Evolutionary conservation across 768 basidiomycete genomes (phyloP).

Genomic region (Tylopilus sp.): DNA sequence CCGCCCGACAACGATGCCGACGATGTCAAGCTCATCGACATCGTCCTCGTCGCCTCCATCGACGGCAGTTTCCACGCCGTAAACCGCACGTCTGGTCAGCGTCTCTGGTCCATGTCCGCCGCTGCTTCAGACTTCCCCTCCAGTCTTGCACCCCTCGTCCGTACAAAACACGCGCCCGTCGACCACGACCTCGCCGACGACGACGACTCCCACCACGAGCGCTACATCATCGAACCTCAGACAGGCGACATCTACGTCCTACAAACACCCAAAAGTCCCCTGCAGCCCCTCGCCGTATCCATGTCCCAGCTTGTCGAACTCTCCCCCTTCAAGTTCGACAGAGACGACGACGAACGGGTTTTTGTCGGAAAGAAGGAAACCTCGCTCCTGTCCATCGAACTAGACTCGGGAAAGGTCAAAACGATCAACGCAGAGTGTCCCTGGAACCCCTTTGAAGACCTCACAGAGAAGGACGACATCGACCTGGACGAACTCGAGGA

Average conservation of each 20-base stretch:
- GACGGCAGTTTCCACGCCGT: slow-evolving; percentile 95
- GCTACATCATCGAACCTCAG: slow-evolving; percentile 94
- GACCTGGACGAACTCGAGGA: slow-evolving; percentile 63
- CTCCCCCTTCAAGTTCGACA: slow-evolving; percentile 73
- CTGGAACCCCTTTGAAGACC: slow-evolving; percentile 65
- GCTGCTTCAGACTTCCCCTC: slow-evolving; percentile 45
- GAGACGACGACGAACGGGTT: slow-evolving; percentile 54
- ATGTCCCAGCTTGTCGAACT: slow-evolving; percentile 92
- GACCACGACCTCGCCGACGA: slow-evolving; percentile 59
- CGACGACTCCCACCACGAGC: slow-evolving; percentile 53
- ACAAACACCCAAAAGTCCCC: slow-evolving; percentile 58
- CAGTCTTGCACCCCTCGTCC: slow-evolving; percentile 69
- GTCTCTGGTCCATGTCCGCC: slow-evolving; percentile 86
- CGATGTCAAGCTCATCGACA: slow-evolving; percentile 69
- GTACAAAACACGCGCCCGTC: slow-evolving; percentile 58
- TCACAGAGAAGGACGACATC: slow-evolving; percentile 39
- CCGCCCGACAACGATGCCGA: slow-evolving; percentile 12
- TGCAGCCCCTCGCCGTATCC: slow-evolving; percentile 87
- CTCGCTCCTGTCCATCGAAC: slow-evolving; percentile 66
- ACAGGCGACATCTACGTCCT: slow-evolving; percentile 92
- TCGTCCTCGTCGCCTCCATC: slow-evolving; percentile 87
- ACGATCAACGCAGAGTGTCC: slow-evolving; percentile 75
- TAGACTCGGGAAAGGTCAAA: slow-evolving; percentile 79
- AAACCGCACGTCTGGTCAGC: slow-evolving; percentile 77
- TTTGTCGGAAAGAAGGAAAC: slow-evolving; percentile 94